Base-by-base conservation (phyloP, 768 basidiomycete species). In the Lactarius sanguifluus region DNA sequence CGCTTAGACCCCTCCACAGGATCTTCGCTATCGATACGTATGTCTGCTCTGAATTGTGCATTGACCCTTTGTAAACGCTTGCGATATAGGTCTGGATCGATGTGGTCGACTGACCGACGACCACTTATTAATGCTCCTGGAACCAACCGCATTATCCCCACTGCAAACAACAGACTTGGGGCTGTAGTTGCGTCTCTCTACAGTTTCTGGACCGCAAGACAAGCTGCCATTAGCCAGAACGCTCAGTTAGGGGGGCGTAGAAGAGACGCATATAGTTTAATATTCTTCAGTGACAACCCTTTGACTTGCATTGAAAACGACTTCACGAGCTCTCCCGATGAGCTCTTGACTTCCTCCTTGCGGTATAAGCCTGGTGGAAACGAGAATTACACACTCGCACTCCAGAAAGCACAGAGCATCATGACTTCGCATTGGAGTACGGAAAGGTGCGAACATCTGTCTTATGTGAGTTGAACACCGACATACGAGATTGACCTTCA, bases 151-250 rank as follows among this genome's bases (percentile, higher is more conserved):
- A 84, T 85, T 58, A 62, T 69, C 3, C 74, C 71, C 10, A 69
- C 63, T 0, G 74, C 76, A 54, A 74, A 84, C 64, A 82, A 87
- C 67, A 75, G 86, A 25, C 77, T 85, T 23, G 86, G 86, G 1
- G 84, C 86, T 0, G 86, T 86, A 0, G 81, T 82, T 50, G 82
- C 84, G 0, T 81, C 86, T 1, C 70, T 87, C 13, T 72, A 85
- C 61, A 76, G 76, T 12, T 87, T 87, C 71, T 87, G 86, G 86
- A 64, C 74, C 16, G 81, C 86, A 0, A 79, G 86, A 2, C 77
- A 79, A 18, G 73, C 79, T 25, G 80, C 81, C 5, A 57, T 79
- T 20, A 71, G 62, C 15, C 59, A 64, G 30, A 50, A 87, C 86
- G 71, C 87, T 85, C 85, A 64, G 20, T 73, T 75, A 47, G 72